phyloP scores from a whole-genome alignment of 305 asterid genomes.

The Solanum hybrid region DNA sequence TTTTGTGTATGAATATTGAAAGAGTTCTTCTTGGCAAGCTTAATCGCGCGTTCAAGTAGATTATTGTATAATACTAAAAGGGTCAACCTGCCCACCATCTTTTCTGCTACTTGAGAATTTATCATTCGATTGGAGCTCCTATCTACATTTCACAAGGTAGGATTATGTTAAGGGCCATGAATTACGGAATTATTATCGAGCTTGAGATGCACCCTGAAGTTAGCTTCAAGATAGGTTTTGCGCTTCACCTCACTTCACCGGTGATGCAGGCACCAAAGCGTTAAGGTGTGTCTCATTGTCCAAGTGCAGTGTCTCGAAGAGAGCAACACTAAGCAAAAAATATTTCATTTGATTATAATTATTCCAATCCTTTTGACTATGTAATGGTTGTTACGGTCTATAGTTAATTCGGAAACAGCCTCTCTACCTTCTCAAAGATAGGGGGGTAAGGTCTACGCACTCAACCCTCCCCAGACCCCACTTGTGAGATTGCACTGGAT shows the following conservation, averaged over 20 bases:
- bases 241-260: background rate
- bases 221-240: background rate
- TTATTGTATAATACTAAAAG: background rate
- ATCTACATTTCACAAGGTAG: background rate
- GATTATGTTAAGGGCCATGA: background rate
- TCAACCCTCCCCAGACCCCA: background rate
- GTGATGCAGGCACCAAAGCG: background rate
- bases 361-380: background rate
- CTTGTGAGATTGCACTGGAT: background rate
- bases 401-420: background rate
- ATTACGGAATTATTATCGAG: background rate
- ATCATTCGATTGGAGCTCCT: background rate
- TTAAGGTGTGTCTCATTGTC: background rate
- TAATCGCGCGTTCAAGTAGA: background rate
- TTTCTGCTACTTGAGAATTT: background rate
- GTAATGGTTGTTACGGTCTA: background rate
- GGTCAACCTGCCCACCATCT: background rate
- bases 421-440: background rate
- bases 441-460: background rate
- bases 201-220: background rate
- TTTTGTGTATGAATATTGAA: background rate
- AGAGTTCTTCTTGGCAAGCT: background rate
- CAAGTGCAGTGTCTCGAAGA: background rate
- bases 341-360: background rate
- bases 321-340: background rate